Evolutionary conservation across 805 yeast genomes (phyloP).

Genomic region (Pichia nakasei): DNA sequence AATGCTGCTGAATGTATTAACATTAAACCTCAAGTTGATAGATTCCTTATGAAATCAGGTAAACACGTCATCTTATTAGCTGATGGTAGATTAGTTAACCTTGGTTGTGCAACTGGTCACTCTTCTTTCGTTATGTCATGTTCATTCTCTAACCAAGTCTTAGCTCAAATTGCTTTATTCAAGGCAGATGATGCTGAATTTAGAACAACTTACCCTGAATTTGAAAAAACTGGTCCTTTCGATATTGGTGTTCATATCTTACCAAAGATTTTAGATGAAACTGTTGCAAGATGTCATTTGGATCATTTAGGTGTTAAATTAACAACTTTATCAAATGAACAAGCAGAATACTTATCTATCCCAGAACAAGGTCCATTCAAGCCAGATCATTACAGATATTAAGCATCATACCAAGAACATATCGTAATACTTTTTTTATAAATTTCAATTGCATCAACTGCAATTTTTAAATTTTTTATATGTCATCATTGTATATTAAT

Average conservation of each 20-base stretch:
- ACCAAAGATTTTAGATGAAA: conserved; percentile 98
- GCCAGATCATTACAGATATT: conserved; percentile 97
- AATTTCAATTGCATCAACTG: conserved; percentile 24
- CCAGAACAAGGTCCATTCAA: conserved; percentile 95
- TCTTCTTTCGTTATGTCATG: conserved; percentile 98
- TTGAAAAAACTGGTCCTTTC: conserved; percentile 87
- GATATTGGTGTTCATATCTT: conserved; percentile 87
- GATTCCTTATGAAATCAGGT: conserved; percentile 82
- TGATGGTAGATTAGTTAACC: conserved; percentile 98
- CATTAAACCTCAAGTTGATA: conserved; percentile 99
- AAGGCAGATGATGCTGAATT: conserved; percentile 75
- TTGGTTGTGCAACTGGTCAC: conserved; percentile 99
- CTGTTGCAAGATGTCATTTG: conserved; percentile 95
- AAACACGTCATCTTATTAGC: conserved; percentile 93
- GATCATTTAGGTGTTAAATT: conserved; percentile 88
- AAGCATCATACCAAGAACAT: conserved; percentile 22
- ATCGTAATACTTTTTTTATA: too few relatives aligned
- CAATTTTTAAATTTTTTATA: conserved; percentile 3
- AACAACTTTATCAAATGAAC: conserved; percentile 64
- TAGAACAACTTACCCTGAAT: conserved; percentile 78
- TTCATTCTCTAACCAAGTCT: conserved; percentile 98
- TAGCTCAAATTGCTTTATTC: conserved; percentile 97
- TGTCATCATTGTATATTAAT: conserved; percentile 1
- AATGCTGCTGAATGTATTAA: conserved; percentile 89
- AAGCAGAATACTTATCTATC: conserved; percentile 90